These are phyloP conservation scores for Cladosporium oxysporum DNA, from an alignment of 2,329 filamentous ascomycete genomes.

Conservation along the genomic window DNA sequence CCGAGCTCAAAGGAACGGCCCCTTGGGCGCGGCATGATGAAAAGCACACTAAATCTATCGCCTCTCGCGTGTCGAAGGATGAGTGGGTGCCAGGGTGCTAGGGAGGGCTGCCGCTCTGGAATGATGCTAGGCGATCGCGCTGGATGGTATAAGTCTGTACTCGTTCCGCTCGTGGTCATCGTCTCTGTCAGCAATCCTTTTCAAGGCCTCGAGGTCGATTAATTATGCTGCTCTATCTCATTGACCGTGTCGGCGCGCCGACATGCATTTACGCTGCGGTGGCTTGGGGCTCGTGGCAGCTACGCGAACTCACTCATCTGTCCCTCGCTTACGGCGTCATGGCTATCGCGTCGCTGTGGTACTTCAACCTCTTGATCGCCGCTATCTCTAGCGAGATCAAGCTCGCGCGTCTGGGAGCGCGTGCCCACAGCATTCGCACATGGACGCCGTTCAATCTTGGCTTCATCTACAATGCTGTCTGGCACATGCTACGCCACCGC, in stretches of 20 bases:
- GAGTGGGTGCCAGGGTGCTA: conserved; percentile 5
- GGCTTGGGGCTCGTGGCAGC: conserved; percentile 19
- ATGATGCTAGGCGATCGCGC: conserved; percentile 3
- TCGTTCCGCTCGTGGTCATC: not conserved
- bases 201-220: not conserved
- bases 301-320: conserved; percentile 20
- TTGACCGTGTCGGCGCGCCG: conserved; percentile 25
- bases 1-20: not conserved
- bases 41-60: not conserved
- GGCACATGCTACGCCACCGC: conserved; percentile 48
- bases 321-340: conserved; percentile 24
- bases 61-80: not conserved
- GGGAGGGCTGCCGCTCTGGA: not conserved
- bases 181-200: not conserved
- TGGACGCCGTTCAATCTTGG: conserved; percentile 60
- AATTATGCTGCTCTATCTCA: conserved; percentile 22
- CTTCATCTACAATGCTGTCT: conserved; percentile 60
- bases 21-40: not conserved
- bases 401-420: conserved; percentile 45
- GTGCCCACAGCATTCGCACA: conserved; percentile 45
- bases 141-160: conserved; percentile 4
- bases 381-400: conserved; percentile 38
- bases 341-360: conserved; percentile 22
- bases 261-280: conserved; percentile 21
- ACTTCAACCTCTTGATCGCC: conserved; percentile 24